Evolutionary conservation across 108 stramenopile species (phyloP).

Genomic region (Pseudonitzschia multistriata): DNA sequence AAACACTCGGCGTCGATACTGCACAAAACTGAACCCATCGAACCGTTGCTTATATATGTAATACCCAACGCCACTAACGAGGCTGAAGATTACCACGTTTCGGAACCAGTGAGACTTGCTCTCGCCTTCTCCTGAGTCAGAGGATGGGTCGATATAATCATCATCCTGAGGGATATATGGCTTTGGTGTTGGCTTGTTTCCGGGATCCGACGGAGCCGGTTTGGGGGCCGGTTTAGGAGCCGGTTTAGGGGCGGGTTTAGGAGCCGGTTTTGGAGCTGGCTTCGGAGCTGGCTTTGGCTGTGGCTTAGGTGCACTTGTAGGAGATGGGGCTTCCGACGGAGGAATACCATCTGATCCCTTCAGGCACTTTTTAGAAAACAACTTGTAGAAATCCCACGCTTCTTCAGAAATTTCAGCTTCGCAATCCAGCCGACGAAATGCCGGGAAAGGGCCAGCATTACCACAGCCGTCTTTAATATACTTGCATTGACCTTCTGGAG

Average conservation of each 20-base stretch:
- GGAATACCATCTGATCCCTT: constrained; percentile 25
- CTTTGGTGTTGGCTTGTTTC: constrained; percentile 30
- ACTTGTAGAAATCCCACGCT: constrained; percentile 78
- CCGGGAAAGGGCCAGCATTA: constrained; percentile 74
- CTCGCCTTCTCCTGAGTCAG: constrained; percentile 18
- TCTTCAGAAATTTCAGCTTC: constrained; percentile 54
- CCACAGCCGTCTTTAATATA: constrained; percentile 71
- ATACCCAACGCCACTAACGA: constrained; percentile 48
- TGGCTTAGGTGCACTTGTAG: constrained; percentile 17
- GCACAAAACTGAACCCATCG: constrained; percentile 62
- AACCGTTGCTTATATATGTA: constrained; percentile 58
- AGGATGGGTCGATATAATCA: constrained; percentile 27
- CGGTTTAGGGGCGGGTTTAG: constrained; percentile 23
- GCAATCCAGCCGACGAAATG: constrained; percentile 83
- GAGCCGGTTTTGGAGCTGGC: not conserved
- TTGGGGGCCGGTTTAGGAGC: constrained; percentile 25
- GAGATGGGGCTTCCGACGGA: constrained; percentile 22
- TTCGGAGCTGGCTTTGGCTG: constrained; percentile 10
- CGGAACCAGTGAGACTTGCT: constrained; percentile 56
- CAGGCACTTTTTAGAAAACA: constrained; percentile 64
- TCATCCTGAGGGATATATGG: constrained; percentile 43
- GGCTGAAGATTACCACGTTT: constrained; percentile 47
- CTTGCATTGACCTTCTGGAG: constrained; percentile 71
- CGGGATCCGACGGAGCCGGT: constrained; percentile 19
- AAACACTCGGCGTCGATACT: constrained; percentile 61